Percentiles rank a stretch among this genome's conserved stretches.
phyloP scores from a whole-genome alignment of 306 rosid species.

The Abrus precatorius region DNA sequence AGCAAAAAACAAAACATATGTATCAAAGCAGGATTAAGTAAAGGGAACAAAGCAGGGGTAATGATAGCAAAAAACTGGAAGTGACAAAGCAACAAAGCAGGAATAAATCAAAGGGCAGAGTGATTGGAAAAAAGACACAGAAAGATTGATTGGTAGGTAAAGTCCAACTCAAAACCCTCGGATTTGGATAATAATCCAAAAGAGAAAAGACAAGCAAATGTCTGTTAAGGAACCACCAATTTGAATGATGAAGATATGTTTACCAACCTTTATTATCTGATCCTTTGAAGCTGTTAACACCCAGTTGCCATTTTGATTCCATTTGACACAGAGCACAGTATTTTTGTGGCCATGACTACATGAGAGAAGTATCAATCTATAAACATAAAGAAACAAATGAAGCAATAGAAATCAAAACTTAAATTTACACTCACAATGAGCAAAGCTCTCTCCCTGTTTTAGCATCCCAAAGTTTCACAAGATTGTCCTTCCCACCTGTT shows the following conservation, averaged over 20 bases:
- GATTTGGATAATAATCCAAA: conserved; percentile 28
- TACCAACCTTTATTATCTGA: conserved; percentile 82
- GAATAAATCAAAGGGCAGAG: conserved; percentile 11
- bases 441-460: conserved; percentile 90
- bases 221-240: conserved; percentile 3
- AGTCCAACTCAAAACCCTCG: conserved; percentile 39
- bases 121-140: conserved; percentile 2
- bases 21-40: conserved; percentile 30
- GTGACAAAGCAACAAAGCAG: background rate
- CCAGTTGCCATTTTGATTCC: conserved; percentile 98
- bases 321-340: conserved; percentile 83
- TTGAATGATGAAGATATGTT: conserved; percentile 22
- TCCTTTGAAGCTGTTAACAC: conserved; percentile 91
- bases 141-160: conserved; percentile 12
- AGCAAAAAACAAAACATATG: conserved; percentile 11
- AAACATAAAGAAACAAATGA: conserved; percentile 30
- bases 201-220: conserved; percentile 3
- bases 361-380: conserved; percentile 42
- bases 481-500: conserved; percentile 95
- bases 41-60: conserved; percentile 27
- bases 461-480: conserved; percentile 98
- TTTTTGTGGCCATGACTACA: conserved; percentile 98
- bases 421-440: conserved; percentile 78
- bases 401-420: conserved; percentile 38
- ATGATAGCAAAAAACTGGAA: conserved; percentile 18